Evolutionary conservation across 2,329 filamentous ascomycete genomes (phyloP).

Genomic region (Alternaria panax): DNA sequence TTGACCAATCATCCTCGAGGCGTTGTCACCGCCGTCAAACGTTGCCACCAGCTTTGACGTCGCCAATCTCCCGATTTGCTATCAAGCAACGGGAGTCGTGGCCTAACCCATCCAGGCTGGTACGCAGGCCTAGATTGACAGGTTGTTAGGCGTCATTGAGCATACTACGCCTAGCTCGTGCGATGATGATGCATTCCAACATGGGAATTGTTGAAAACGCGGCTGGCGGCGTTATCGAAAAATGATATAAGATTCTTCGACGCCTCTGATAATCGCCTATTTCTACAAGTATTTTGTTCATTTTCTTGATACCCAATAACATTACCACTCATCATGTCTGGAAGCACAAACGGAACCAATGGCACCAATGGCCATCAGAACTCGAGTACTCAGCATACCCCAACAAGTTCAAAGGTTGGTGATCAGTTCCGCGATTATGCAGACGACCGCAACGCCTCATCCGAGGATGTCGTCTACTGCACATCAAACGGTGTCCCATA

Average conservation of each 20-base stretch:
- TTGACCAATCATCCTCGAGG: constrained; percentile 18
- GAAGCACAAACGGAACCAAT: constrained; percentile 17
- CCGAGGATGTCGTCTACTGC: constrained; percentile 60
- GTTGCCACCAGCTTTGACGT: constrained; percentile 18
- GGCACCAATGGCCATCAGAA: constrained; percentile 3
- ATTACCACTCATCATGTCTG: constrained; percentile 7
- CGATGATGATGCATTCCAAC: constrained; percentile 20
- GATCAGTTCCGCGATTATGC: constrained; percentile 53
- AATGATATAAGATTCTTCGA: constrained; percentile 6
- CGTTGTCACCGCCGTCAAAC: constrained; percentile 18
- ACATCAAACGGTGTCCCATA: constrained; percentile 65
- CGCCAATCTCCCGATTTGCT: constrained; percentile 19
- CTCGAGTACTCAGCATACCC: constrained; percentile 24
- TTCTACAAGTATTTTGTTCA: not conserved
- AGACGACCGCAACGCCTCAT: constrained; percentile 54
- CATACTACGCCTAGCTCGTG: constrained; percentile 3
- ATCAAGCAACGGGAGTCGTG: constrained; percentile 14
- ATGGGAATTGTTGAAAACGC: constrained; percentile 1
- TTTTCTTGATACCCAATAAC: not conserved
- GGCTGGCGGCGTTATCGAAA: not conserved
- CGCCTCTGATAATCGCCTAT: not conserved
- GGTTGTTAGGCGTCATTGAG: constrained; percentile 31
- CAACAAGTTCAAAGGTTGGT: constrained; percentile 42
- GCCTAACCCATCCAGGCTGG: constrained; percentile 10
- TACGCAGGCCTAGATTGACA: constrained; percentile 9